phyloP scores from a whole-genome alignment of 352 stramenopile species.

The Globisporangium lucens region DNA sequence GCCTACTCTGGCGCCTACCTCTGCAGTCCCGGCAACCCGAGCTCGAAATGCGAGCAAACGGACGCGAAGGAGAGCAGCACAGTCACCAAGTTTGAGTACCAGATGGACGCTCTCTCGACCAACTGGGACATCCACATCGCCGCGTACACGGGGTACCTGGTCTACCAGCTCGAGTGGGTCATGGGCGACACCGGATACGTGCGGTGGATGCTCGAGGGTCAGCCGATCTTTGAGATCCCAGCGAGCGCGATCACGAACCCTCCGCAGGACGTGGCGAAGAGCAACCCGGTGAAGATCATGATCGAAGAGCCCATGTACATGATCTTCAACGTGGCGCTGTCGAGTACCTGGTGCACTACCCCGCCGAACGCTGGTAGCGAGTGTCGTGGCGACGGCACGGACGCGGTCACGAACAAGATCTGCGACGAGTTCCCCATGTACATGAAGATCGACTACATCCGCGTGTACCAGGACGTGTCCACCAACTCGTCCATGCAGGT shows the following conservation, averaged over 20 bases:
- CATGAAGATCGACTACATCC: conserved; percentile 84
- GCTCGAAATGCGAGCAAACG: conserved; percentile 43
- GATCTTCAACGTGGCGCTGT: conserved; percentile 56
- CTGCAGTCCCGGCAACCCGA: conserved; percentile 58
- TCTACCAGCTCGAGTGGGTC: conserved; percentile 75
- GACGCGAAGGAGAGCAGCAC: conserved; percentile 38
- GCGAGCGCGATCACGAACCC: conserved; percentile 46
- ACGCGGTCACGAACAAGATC: conserved; percentile 30
- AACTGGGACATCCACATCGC: conserved; percentile 66
- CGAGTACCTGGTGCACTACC: conserved; percentile 28
- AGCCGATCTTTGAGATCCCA: conserved; percentile 86
- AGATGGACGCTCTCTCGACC: conserved; percentile 69
- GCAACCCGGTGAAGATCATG: conserved; percentile 62
- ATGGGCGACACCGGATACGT: conserved; percentile 55
- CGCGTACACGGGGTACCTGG: conserved; percentile 55
- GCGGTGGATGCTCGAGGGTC: conserved; percentile 61
- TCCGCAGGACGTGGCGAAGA: conserved; percentile 38
- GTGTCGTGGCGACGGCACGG: conserved; percentile 24
- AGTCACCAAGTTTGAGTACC: conserved; percentile 62
- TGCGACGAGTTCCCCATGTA: conserved; percentile 47
- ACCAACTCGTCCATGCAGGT: conserved; percentile 19
- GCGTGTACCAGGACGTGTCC: conserved; percentile 69
- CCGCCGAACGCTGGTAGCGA: conserved; percentile 32
- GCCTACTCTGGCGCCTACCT: conserved; percentile 60
- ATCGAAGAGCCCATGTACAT: conserved; percentile 49